These are phyloP conservation scores for Sclerotinia trifoliorum DNA, from an alignment of 2,329 filamentous ascomycete genomes.

Conservation along the genomic window DNA sequence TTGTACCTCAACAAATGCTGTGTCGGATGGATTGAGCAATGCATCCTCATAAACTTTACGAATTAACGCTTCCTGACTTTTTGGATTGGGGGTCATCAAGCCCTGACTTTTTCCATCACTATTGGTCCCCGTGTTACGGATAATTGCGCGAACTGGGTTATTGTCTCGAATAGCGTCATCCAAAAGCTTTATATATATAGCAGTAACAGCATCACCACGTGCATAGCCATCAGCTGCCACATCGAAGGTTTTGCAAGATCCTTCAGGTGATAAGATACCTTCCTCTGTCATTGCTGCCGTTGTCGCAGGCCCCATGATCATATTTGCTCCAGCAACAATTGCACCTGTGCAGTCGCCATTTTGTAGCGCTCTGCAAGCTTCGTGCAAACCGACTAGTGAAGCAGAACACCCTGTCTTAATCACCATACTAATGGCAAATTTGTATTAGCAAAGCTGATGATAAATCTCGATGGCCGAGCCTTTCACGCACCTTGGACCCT, in stretches of 20 bases:
- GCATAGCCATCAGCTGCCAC: conserved; percentile 59
- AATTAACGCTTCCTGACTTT: conserved; percentile 39
- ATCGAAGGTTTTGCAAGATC: conserved; percentile 54
- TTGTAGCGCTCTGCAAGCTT: conserved; percentile 27
- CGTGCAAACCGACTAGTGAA: conserved; percentile 52
- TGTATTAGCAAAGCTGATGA: background rate
- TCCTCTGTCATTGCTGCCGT: conserved; percentile 15
- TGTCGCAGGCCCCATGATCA: conserved; percentile 46
- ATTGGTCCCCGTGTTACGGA: conserved; percentile 52
- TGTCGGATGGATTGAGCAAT: conserved; percentile 24
- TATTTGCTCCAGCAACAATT: conserved; percentile 53
- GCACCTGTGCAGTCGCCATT: conserved; percentile 33
- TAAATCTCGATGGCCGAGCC: conserved; percentile 18
- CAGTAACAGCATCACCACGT: conserved; percentile 59
- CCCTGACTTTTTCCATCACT: conserved; percentile 48
- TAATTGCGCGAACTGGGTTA: conserved; percentile 56
- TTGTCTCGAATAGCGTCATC: conserved; percentile 56
- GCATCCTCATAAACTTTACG: conserved; percentile 26
- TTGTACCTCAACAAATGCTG: conserved; percentile 28
- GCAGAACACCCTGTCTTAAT: conserved; percentile 54
- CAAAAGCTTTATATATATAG: conserved; percentile 58
- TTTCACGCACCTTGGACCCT: conserved; percentile 34
- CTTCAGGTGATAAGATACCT: conserved; percentile 29
- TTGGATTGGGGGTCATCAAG: conserved; percentile 45
- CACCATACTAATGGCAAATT: conserved; percentile 21